Evolutionary conservation across 805 yeast species (phyloP).

Genomic region (Saturnispora gosingensis): DNA sequence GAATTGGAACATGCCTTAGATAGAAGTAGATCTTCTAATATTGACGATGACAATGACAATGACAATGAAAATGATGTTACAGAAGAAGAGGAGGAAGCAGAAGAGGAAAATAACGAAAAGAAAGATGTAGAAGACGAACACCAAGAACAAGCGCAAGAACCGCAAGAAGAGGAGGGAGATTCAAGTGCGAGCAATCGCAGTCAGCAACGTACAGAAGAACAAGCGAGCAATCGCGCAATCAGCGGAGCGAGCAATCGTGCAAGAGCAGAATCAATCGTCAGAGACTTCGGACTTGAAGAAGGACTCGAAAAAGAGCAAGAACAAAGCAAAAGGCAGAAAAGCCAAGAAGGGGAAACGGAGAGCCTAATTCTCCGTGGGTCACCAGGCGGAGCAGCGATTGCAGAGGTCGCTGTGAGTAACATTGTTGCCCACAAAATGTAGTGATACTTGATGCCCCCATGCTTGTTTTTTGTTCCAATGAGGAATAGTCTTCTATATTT

Average conservation of each 20-base stretch:
- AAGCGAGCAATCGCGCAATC: slow-evolving; percentile 17
- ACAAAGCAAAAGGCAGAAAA: slow-evolving; percentile 7
- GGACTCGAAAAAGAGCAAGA: slow-evolving; percentile 8
- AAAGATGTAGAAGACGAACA: not conserved
- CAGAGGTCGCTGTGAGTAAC: not conserved
- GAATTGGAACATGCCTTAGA: slow-evolving; percentile 9
- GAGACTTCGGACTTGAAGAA: not conserved
- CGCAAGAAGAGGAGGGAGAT: not conserved
- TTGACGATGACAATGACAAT: not conserved
- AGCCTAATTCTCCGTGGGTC: not conserved
- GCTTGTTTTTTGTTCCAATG: not conserved
- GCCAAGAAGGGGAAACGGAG: slow-evolving; percentile 17
- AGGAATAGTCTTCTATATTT: not conserved
- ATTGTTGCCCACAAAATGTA: not conserved
- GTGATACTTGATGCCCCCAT: not conserved
- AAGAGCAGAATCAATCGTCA: not conserved
- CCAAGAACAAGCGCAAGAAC: not conserved
- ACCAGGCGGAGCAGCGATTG: not conserved
- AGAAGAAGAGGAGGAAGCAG: not conserved
- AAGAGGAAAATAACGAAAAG: not conserved
- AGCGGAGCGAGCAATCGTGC: slow-evolving; percentile 13
- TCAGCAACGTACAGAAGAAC: not conserved
- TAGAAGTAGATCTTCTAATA: slow-evolving; percentile 7
- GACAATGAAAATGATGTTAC: not conserved
- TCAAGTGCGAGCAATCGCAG: slow-evolving; percentile 17